Evolutionary conservation across 345 rosid genomes (phyloP), one percentile per base, ranked within the genome.

Genomic region (Xanthoceras sorbifolium): DNA sequence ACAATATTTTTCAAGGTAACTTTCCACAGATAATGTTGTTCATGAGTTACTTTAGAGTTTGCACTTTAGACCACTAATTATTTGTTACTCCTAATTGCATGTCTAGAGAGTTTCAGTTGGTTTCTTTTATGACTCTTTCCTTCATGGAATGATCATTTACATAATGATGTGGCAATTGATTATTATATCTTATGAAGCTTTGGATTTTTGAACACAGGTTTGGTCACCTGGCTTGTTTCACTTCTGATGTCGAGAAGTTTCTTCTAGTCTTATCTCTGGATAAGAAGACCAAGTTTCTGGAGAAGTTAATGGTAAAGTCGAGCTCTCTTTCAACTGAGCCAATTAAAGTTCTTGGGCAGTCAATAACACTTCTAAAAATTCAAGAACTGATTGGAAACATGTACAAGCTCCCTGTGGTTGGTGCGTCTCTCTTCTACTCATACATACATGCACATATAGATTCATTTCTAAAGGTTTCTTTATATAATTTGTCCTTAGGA

Each of bases 181-280:
- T 20, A 5, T 76, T 67, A 12, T 61, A 52, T 77, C 20, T 15
- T 29, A 60, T 67, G 67, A 76, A 76, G 81, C 28, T 59, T 77
- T 60, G 71, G 72, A 31, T 54, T 29, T 74, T 64, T 78, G 69
- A 78, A 71, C 71, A 62, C 93, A 97, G 98, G 89, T 93, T 92
- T 88, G 97, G 98, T 85, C 99, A 92, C 86, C 80, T 92, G 78
- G 97, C 97, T 60, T 94, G 97, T 85, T 94, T 85, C 86, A 78
- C 93, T 77, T 88, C 97, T 34, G 99, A 92, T 77, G 81, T 92
- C 61, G 95, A 91, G 83, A 83, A 77, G 74, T 92, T 79, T 81
- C 86, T 94, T 85, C 88, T 86, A 82, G 92, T 89, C 64, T 85
- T 97, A 79, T 69, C 97, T 79, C 79, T 84, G 26, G 86, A 86